Evolutionary conservation across 2,329 filamentous ascomycete genomes (phyloP), one percentile per base, ranked within the genome.

Genomic region (Trichoderma asperellum): DNA sequence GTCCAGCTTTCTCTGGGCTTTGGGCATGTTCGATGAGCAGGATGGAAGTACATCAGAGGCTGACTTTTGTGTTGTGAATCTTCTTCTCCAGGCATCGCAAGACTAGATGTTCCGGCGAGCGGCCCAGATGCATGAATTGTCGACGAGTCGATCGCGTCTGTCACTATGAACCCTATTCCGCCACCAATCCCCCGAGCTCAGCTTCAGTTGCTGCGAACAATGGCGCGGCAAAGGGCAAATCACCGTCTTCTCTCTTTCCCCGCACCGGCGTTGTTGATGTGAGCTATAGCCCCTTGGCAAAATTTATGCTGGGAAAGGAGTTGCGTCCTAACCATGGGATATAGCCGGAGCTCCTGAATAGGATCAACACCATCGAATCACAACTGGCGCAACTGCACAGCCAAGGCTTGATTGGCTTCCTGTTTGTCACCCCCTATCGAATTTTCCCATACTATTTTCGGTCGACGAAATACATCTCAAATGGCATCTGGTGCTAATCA

Each of bases 131-230:
- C 64, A 59, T 67, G 55, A 67, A 67, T 21, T 67, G 64, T 18
- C 64, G 64, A n/a, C 64, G 64, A 67, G 64, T 67, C 55, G 64
- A 67, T 67, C 64, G 64, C 64, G 64, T 67, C 29, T 67, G 64
- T 52, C 64, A 67, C 64, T 67, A 67, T 56, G 64, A 67, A 40
- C 64, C 64, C 55, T 67, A 67, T 37, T 67, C 64, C 29, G 14
- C 53, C 64, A 67, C 64, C 29, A 52, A 67, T 40, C 53, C 64
- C 5, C 53, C 64, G 16, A 67, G 43, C 55, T 58, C 64, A 14
- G 27, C 64, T 16, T 58, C 64, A 11, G 34, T 34, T 21, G 60
- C 60, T 32, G 60, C 57, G 12, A 59, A 52, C 53, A 49, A 67
- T 58, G 40, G 53, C 32, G 35, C 61, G 2, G 27, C 37, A 34